A percentile compares a stretch with the other conserved stretches of the same genome.
Evolutionary conservation across 768 basidiomycete genomes (phyloP).

Genomic region (Suillus clintonianus): DNA sequence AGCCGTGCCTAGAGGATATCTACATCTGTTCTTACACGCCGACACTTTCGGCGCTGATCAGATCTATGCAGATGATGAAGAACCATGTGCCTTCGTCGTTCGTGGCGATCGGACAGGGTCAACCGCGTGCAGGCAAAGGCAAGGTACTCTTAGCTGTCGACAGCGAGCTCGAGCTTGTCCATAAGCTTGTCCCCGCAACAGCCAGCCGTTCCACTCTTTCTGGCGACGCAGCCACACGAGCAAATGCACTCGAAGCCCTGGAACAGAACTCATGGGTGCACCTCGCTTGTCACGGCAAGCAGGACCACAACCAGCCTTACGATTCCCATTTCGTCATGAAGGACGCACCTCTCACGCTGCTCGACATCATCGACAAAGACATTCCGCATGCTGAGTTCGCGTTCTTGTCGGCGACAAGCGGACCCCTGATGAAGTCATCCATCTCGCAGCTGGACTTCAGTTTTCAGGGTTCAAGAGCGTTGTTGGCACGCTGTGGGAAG

Average conservation of each 20-base stretch:
- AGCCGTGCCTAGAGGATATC: constrained; percentile 3
- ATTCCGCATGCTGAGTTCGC: constrained; percentile 3
- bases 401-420: constrained; percentile 15
- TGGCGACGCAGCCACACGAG: neutral
- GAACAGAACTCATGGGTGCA: constrained; percentile 14
- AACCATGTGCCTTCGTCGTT: neutral
- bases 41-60: constrained; percentile 7
- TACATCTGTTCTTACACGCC: constrained; percentile 14
- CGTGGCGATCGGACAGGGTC: constrained; percentile 3
- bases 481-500: too few species aligned
- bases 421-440: constrained; percentile 19
- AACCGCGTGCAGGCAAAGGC: constrained; percentile 1
- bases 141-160: neutral
- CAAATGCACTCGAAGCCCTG: neutral
- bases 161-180: constrained; percentile 16
- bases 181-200: constrained; percentile 17
- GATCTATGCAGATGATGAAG: constrained; percentile 1
- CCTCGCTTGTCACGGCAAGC: constrained; percentile 20
- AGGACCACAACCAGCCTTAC: too few species aligned
- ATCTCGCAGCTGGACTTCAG: too few species aligned
- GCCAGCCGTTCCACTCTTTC: neutral
- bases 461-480: too few species aligned
- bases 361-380: constrained; percentile 5
- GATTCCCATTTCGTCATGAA: too few species aligned
- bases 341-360: too few species aligned